Percentiles rank a stretch among this genome's conserved stretches.
These are phyloP conservation scores for Paramicrosporidium saccamoebae DNA, from an alignment of 371 early-diverging fungal species.

Conservation along the genomic window DNA sequence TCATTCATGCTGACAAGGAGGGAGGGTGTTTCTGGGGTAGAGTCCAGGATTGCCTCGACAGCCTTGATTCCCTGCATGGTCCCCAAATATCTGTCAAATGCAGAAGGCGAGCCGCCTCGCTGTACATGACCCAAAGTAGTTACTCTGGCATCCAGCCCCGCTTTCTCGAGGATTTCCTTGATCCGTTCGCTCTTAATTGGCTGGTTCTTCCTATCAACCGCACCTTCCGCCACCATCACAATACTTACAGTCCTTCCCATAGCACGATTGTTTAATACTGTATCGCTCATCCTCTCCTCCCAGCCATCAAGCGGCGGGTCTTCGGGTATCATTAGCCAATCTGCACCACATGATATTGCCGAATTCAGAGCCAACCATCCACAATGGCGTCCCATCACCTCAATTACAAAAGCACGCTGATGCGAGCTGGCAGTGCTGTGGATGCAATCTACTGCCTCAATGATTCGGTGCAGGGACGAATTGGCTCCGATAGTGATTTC, in stretches of 20 bases:
- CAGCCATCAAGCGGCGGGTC: slow-evolving; percentile 56
- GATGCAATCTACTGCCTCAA: slow-evolving; percentile 81
- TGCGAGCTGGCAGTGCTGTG: slow-evolving; percentile 84
- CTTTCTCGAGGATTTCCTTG: slow-evolving; percentile 33
- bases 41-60: slow-evolving; percentile 61
- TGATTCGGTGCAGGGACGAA: slow-evolving; percentile 82
- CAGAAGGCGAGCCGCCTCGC: slow-evolving; percentile 85
- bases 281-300: slow-evolving; percentile 43
- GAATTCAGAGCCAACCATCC: slow-evolving; percentile 98
- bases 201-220: slow-evolving; percentile 56
- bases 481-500: slow-evolving; percentile 91
- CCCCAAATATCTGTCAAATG: slow-evolving; percentile 70
- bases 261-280: slow-evolving; percentile 25
- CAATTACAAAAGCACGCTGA: slow-evolving; percentile 89
- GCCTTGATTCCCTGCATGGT: slow-evolving; percentile 83
- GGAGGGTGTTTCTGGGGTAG: slow-evolving; percentile 49
- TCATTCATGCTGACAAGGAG: slow-evolving; percentile 67
- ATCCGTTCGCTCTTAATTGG: slow-evolving; percentile 64
- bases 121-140: slow-evolving; percentile 93
- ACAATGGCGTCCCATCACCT: slow-evolving; percentile 98
- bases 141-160: slow-evolving; percentile 70
- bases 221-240: slow-evolving; percentile 91
- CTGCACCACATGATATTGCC: slow-evolving; percentile 73
- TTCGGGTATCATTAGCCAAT: slow-evolving; percentile 94
- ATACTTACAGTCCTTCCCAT: slow-evolving; percentile 64